A percentile compares a stretch with the other conserved stretches of the same genome.
phyloP scores from a whole-genome alignment of 2,329 filamentous ascomycete genomes.

The Drechslera avenae region DNA sequence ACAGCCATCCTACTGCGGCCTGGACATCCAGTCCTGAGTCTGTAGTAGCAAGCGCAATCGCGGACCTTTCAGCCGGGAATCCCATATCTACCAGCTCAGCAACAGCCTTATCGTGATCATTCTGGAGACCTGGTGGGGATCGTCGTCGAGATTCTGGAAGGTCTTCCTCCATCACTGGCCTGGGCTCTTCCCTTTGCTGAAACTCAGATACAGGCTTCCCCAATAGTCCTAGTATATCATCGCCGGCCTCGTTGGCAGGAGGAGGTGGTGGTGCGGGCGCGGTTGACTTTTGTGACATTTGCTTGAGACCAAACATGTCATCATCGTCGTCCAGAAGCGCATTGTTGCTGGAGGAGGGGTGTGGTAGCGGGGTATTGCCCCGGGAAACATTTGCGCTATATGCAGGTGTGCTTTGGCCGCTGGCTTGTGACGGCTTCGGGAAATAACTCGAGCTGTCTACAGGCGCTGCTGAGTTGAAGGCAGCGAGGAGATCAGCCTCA shows the following conservation, averaged over 20 bases:
- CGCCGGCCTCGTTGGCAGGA: constrained; percentile 47
- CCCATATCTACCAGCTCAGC: constrained; percentile 94
- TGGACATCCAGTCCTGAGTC: constrained; percentile 81
- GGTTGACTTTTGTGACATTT: constrained; percentile 58
- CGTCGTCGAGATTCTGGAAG: constrained; percentile 16
- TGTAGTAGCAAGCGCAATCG: constrained; percentile 77
- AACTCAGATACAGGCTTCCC: constrained; percentile 64
- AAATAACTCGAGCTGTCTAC: constrained; percentile 66
- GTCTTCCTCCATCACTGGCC: constrained; percentile 11
- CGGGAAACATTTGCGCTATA: constrained; percentile 32
- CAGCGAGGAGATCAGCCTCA: constrained; percentile 65
- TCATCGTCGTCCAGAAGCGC: constrained; percentile 68
- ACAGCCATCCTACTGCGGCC: constrained; percentile 82
- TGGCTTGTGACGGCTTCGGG: constrained; percentile 52
- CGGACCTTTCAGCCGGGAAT: constrained; percentile 84
- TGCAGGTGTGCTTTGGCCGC: constrained; percentile 50
- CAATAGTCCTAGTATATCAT: constrained; percentile 68
- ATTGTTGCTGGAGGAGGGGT: constrained; percentile 22
- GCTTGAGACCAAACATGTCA: constrained; percentile 82
- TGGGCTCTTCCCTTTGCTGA: constrained; percentile 36
- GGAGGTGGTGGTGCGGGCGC: constrained; percentile 29
- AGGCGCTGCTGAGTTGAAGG: constrained; percentile 64
- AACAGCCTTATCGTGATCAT: constrained; percentile 75
- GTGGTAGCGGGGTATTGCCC: constrained; percentile 36
- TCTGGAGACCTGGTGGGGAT: constrained; percentile 34